Evolutionary conservation across 768 basidiomycete species (phyloP).

Genomic region (Russula sp.): DNA sequence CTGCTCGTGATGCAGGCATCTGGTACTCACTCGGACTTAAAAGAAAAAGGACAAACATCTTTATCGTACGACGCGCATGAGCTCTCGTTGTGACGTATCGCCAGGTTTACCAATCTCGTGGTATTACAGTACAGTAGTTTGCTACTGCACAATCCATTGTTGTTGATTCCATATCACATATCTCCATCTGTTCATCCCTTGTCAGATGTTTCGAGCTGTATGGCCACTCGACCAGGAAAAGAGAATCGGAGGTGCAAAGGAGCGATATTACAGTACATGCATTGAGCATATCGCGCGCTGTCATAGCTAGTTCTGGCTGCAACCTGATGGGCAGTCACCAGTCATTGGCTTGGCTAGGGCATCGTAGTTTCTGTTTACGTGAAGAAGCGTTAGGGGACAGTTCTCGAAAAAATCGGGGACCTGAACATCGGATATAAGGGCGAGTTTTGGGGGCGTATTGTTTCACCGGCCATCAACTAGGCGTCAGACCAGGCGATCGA

Average conservation of each 20-base stretch:
- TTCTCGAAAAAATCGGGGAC: no score
- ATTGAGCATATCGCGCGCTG: constrained; percentile 16
- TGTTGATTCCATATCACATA: not conserved
- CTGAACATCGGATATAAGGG: no score
- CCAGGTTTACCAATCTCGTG: not conserved
- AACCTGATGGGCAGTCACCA: no score
- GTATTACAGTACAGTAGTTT: not conserved
- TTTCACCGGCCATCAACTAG: no score
- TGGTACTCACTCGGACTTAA: not conserved
- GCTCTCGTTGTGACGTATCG: not conserved
- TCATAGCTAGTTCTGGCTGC: no score
- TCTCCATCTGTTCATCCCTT: not conserved
- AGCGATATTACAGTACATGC: constrained; percentile 19
- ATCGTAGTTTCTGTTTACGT: no score
- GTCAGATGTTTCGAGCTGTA: not conserved
- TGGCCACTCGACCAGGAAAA: not conserved
- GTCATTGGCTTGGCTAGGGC: no score
- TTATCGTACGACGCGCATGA: not conserved
- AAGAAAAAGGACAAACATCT: not conserved
- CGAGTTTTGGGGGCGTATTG: no score
- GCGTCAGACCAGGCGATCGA: no score
- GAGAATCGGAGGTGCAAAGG: not conserved
- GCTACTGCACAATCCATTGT: not conserved
- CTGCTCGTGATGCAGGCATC: constrained; percentile 62
- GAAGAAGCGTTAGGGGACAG: no score